phyloP scores from a whole-genome alignment of 495 filamentous ascomycete genomes.

The Mycothermus thermophilus region DNA sequence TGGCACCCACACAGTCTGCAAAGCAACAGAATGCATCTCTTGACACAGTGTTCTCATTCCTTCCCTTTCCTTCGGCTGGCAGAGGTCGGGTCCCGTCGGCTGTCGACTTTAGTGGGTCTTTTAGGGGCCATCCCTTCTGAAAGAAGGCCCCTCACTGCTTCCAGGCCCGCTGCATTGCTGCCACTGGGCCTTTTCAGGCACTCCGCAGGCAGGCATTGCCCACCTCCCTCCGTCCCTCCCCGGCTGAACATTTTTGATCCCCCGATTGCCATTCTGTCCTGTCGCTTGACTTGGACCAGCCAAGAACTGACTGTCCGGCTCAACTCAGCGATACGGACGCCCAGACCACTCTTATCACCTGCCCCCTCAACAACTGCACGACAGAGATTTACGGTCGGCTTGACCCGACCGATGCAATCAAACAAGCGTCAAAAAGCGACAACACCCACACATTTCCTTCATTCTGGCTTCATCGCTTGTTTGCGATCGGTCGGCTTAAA shows the following conservation, averaged over 20 bases:
- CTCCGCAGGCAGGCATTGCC: too few species aligned
- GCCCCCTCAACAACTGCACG: slow-evolving; percentile 13
- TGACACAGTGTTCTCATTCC: slow-evolving; percentile 10
- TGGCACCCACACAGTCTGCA: slow-evolving; percentile 1
- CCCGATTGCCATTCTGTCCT: too few species aligned
- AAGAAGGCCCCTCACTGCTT: too few species aligned
- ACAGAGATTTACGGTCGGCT: slow-evolving; percentile 22
- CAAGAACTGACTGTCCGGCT: too few species aligned
- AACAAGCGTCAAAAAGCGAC: slow-evolving; percentile 31
- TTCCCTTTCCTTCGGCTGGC: background rate
- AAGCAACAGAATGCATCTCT: background rate
- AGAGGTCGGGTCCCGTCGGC: background rate
- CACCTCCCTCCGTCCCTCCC: too few species aligned
- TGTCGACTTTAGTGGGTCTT: slow-evolving; percentile 3
- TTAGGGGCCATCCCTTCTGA: slow-evolving; percentile 3
- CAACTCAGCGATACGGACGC: too few species aligned
- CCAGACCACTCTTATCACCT: too few species aligned
- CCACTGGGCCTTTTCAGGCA: slow-evolving; percentile 8
- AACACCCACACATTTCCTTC: slow-evolving; percentile 60
- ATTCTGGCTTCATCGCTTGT: slow-evolving; percentile 22
- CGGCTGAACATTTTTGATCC: slow-evolving; percentile 19
- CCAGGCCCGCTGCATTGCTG: too few species aligned
- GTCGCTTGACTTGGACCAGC: too few species aligned
- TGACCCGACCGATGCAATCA: slow-evolving; percentile 15
- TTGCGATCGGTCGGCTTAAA: slow-evolving; percentile 19